Evolutionary conservation across 1,139 yeast species (phyloP), one percentile per base, ranked within the genome.

Genomic region (Hyphopichia wangnamkhiaoensis): DNA sequence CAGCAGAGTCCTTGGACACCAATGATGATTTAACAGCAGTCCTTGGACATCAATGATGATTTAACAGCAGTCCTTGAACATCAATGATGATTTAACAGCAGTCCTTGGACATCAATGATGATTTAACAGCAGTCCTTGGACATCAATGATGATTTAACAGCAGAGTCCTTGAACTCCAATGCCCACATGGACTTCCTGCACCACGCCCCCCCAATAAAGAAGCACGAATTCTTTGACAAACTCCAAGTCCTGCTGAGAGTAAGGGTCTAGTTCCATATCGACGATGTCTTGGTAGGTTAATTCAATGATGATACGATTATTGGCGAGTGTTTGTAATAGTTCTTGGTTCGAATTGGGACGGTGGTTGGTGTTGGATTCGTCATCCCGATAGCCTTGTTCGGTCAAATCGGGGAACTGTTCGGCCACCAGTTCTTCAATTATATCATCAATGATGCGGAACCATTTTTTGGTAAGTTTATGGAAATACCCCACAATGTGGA

Each of bases 261-360:
- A 79, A 2, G 93, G 90, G 56, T 86, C 93, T 39, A 86, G 65
- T 26, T 89, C 94, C 84, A 85, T 78, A 40, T 82, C 87, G 14
- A 71, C 62, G 39, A 86, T 56, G 54, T 85, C 93, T 48, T 76
- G 74, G 46, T 69, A 69, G 2, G 74, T 74, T 29, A 75, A 65
- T 45, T 73, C 79, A 28, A 75, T 57, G 13, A 29, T 15, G n/a
- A 38, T 37, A n/a, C 38, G 43, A 12, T 35, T 33, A 27, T 39
- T 42, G 12, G 39, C n/a, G n/a, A n/a, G n/a, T n/a, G n/a, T n/a
- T n/a, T n/a, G n/a, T n/a, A n/a, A n/a, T n/a, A n/a, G n/a, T n/a
- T n/a, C n/a, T n/a, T n/a, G n/a, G n/a, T n/a, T n/a, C n/a, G n/a
- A n/a, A n/a, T n/a, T n/a, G n/a, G n/a, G n/a, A n/a, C n/a, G n/a